Percentiles rank a stretch among this genome's conserved stretches.
Evolutionary conservation across 352 stramenopile species (phyloP).

Genomic region (Pythium sukuiense): DNA sequence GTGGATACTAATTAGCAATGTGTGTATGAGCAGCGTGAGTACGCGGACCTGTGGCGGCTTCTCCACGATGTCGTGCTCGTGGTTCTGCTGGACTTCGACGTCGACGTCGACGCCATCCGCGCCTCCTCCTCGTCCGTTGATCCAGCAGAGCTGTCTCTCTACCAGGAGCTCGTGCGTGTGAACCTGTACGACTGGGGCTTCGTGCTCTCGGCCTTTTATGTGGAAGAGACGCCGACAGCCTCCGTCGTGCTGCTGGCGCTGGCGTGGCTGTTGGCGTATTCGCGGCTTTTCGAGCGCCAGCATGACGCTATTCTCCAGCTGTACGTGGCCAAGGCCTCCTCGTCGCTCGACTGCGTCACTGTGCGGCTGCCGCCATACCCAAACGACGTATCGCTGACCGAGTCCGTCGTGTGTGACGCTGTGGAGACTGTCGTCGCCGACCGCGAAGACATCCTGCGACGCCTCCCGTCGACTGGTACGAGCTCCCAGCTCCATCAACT

Average conservation of each 20-base stretch:
- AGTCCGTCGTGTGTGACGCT: slow-evolving; percentile 10
- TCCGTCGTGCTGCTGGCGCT: slow-evolving; percentile 52
- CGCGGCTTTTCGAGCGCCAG: slow-evolving; percentile 51
- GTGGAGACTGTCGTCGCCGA: slow-evolving; percentile 6
- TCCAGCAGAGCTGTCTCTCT: slow-evolving; percentile 28
- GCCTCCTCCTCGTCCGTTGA: not conserved
- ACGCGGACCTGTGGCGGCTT: slow-evolving; percentile 48
- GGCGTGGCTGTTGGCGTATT: slow-evolving; percentile 51
- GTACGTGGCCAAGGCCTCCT: not conserved
- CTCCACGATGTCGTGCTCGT: slow-evolving; percentile 70
- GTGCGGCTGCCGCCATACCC: slow-evolving; percentile 34
- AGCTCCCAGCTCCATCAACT: slow-evolving; percentile 22
- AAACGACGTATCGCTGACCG: slow-evolving; percentile 37
- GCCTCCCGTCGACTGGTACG: not conserved
- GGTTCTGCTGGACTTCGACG: slow-evolving; percentile 55
- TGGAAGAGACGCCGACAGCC: slow-evolving; percentile 10
- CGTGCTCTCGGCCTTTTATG: slow-evolving; percentile 46
- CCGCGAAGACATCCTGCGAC: not conserved
- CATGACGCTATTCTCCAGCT: slow-evolving; percentile 45
- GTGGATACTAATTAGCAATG: not conserved
- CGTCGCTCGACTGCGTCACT: not conserved
- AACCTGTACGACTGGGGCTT: slow-evolving; percentile 77
- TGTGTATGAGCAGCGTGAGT: slow-evolving; percentile 36
- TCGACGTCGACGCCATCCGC: slow-evolving; percentile 42
- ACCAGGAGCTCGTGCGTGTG: slow-evolving; percentile 46